phyloP scores from a whole-genome alignment of 2,329 filamentous ascomycete genomes.

The Penicillium sclerotigenum region DNA sequence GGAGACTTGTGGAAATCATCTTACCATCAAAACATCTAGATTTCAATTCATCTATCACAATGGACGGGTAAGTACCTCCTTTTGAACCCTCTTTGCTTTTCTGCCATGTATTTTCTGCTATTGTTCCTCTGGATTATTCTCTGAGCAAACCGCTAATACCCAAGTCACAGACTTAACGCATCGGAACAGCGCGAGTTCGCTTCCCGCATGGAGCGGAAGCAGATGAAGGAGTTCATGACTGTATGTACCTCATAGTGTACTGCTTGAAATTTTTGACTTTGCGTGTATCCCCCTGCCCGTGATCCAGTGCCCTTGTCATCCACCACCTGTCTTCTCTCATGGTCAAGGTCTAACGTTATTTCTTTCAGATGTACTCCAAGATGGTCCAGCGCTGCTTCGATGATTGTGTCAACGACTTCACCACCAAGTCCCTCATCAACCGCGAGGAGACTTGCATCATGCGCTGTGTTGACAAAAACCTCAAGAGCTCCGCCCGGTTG shows the following conservation, averaged over 20 bases:
- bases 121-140: conserved; percentile 6
- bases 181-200: conserved; percentile 91
- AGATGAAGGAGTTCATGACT: conserved; percentile 98
- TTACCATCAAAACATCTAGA: conserved; percentile 1
- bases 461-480: conserved; percentile 93
- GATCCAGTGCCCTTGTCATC: background rate
- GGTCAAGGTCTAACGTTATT: conserved; percentile 14
- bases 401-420: conserved; percentile 97
- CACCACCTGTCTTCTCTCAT: background rate
- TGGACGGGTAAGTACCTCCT: conserved; percentile 35
- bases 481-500: conserved; percentile 85
- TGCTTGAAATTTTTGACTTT: no score
- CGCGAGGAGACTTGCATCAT: conserved; percentile 89
- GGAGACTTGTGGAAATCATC: conserved; percentile 6
- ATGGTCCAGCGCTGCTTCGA: conserved; percentile 73
- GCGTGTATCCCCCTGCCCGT: background rate
- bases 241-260: conserved; percentile 68
- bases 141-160: background rate
- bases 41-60: conserved; percentile 21
- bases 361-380: conserved; percentile 60
- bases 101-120: background rate
- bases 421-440: conserved; percentile 85
- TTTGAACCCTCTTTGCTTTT: background rate
- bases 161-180: conserved; percentile 59
- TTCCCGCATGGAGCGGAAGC: conserved; percentile 91